Conservation (phyloP, 1,284 basidiomycete species). For the Irpex sp. region DNA sequence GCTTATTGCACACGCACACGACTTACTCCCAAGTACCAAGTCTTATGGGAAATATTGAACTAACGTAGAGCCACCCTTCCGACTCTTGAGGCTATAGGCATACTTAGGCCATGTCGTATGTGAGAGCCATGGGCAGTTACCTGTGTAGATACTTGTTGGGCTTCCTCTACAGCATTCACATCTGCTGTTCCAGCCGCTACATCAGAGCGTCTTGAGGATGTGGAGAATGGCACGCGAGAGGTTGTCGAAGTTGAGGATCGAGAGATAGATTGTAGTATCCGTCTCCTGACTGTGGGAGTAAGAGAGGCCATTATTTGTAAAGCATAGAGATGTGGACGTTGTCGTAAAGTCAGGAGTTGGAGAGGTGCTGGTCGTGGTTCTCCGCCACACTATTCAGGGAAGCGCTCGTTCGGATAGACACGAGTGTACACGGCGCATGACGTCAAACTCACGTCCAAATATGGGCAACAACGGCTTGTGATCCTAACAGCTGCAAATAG, state of each 20-base stretch:
- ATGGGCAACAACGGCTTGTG: slow-evolving; percentile 18
- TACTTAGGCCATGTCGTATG: neutral
- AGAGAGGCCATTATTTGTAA: neutral
- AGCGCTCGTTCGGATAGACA: neutral
- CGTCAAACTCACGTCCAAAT: slow-evolving; percentile 10
- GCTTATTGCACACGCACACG: neutral
- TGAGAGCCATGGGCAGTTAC: neutral
- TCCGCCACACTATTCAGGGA: neutral
- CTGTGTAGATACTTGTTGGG: neutral
- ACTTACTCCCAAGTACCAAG: slow-evolving; percentile 51
- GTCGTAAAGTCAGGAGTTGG: neutral
- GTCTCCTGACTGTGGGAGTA: neutral
- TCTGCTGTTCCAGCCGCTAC: slow-evolving; percentile 1
- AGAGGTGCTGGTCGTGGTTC: neutral
- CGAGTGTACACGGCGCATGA: slow-evolving; percentile 7
- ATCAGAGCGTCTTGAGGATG: neutral
- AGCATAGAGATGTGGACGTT: neutral
- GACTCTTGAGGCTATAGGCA: slow-evolving; percentile 16
- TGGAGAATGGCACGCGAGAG: neutral
- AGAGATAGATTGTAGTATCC: neutral
- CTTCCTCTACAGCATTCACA: neutral
- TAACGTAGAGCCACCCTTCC: slow-evolving; percentile 48
- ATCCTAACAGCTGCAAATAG: slow-evolving; percentile 26
- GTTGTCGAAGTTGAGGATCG: neutral
- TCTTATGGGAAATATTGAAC: slow-evolving; percentile 55